A percentile compares a stretch with the other conserved stretches of the same genome.
These are phyloP conservation scores for Coemansia sp. DNA, from an alignment of 192 early-diverging fungal species.

Conservation along the genomic window DNA sequence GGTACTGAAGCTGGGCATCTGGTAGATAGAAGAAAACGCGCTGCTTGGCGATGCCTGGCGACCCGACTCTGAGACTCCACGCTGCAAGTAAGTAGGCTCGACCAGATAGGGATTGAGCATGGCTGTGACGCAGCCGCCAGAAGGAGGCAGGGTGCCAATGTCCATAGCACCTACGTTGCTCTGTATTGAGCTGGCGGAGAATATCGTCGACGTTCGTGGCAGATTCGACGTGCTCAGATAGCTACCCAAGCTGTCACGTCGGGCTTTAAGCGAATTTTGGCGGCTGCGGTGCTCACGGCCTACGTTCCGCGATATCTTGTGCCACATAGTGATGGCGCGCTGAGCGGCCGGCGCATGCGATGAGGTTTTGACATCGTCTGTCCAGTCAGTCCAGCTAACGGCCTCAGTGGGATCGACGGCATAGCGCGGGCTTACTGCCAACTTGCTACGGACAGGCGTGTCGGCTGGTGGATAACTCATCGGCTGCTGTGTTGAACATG, in stretches of 20 bases:
- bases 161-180: slow-evolving; percentile 4
- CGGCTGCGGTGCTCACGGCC: slow-evolving; percentile 9
- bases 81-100: slow-evolving; percentile 40
- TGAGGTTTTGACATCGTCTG: slow-evolving; percentile 7
- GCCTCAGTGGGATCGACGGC: background rate
- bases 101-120: slow-evolving; percentile 13
- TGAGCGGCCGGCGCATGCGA: slow-evolving; percentile 7
- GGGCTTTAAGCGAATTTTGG: background rate
- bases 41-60: slow-evolving; percentile 13
- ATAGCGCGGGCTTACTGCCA: background rate
- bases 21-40: slow-evolving; percentile 17
- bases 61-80: slow-evolving; percentile 41
- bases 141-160: slow-evolving; percentile 1
- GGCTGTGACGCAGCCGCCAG: slow-evolving; percentile 2
- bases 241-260: slow-evolving; percentile 19
- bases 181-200: background rate
- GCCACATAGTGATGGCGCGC: slow-evolving; percentile 30
- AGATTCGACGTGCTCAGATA: slow-evolving; percentile 3
- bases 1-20: slow-evolving; percentile 14
- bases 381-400: slow-evolving; percentile 33
- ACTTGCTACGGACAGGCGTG: background rate
- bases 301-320: slow-evolving; percentile 22
- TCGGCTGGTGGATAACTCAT: background rate
- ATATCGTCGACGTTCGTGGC: background rate
- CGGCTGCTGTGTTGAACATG: background rate